Base-by-base conservation (phyloP, 75 land plant genomes). In the Azolla pinnata region DNA sequence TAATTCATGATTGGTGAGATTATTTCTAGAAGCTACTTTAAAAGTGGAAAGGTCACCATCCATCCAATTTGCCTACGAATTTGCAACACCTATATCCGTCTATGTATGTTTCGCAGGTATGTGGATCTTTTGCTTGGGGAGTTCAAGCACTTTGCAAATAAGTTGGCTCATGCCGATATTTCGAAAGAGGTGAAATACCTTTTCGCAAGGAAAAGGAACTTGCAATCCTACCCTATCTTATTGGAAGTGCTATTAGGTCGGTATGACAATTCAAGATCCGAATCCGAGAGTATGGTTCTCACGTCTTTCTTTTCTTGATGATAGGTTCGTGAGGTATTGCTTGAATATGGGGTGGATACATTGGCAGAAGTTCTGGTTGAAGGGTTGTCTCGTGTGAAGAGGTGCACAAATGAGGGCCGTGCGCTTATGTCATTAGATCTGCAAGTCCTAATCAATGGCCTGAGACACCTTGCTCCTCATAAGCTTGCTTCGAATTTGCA, bases 351-450 rank as follows among this genome's bases (percentile, higher is more conserved):
- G 48, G 76, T 93, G 40, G 87, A 88, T 55, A 77, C 63, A 65
- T 72, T 88, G 56, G 90, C 84, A 8, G 98, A 93, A 62, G 75
- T 67, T 50, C 80, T 93, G 19, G 60, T 85, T 17, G 98, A 93
- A 74, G 98, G 98, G 48, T 45, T 93, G 26, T 93, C 98, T 38
- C 71, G 96, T 4, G 79, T 88, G 34, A 85, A 73, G 73, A 83
- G 76, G 54, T 93, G 98, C 61, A 88, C 90, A 48, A 87, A 93
- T 75, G 98, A 93, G 65, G 98, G 98, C 32, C 80, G 98, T 21
- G 98, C 86, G 24, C 61, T 93, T 10, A 93, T 93, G 98, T 85
- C 96, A 5, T 67, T 93, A 30, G 98, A 93, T 76, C 87, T 88
- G 64, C 98, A 93, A 96, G 98, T 93, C 33, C 67, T 92, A 42